Evolutionary conservation across 75 land plant genomes (phyloP).

Genomic region (Ceratopteris richardii): DNA sequence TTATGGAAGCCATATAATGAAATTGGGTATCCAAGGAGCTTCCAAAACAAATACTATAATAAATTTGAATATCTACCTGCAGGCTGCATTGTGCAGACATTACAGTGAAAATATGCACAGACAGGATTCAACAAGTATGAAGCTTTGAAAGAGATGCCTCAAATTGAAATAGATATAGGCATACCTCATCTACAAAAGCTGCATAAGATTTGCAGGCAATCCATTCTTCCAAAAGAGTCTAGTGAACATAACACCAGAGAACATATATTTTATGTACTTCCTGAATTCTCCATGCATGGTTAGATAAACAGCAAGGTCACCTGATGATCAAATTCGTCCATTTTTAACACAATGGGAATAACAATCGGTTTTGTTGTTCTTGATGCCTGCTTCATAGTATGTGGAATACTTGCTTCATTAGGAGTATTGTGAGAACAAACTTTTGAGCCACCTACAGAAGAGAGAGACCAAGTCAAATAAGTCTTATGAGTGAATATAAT

Average conservation of each 20-base stretch:
- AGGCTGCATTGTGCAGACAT: too few species aligned
- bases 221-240: constrained; percentile 96
- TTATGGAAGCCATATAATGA: too few species aligned
- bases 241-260: constrained; percentile 3
- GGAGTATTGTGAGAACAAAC: constrained; percentile 8
- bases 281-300: background rate
- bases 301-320: constrained; percentile 17
- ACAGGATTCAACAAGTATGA: too few species aligned
- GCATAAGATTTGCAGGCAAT: constrained; percentile 44
- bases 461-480: too few species aligned
- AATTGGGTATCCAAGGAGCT: too few species aligned
- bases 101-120: too few species aligned
- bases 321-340: constrained; percentile 98
- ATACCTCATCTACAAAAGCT: background rate
- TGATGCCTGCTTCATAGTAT: background rate
- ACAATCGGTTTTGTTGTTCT: constrained; percentile 58
- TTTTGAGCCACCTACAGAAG: constrained; percentile 1
- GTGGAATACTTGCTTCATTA: background rate
- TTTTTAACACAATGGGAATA: constrained; percentile 80
- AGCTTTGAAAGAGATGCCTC: too few species aligned
- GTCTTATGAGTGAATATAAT: too few species aligned
- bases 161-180: too few species aligned
- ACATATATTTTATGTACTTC: background rate
- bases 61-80: too few species aligned
- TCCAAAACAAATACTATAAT: too few species aligned